Evolutionary conservation across 1,139 yeast species (phyloP), one percentile per base, ranked within the genome.

Genomic region (Pichia inconspicua): DNA sequence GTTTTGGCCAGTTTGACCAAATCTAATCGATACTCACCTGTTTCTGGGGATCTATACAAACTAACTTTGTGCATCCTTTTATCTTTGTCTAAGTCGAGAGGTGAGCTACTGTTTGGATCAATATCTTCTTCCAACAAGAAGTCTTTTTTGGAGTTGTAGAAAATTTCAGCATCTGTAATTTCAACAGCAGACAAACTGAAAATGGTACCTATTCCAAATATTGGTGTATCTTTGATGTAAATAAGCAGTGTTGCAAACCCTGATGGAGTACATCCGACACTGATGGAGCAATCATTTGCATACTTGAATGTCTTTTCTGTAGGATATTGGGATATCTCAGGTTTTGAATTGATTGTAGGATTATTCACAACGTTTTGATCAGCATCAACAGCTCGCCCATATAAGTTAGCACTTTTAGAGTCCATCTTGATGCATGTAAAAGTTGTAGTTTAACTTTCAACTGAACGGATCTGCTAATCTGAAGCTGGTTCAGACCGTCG

Each of bases 201-300:
- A 1, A 57, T 30, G 0, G 55, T 46, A 0, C 63, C 63, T 2
- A 59, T 41, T 5, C 60, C 63, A 19, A 57, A 47, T 27, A 55
- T 44, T 11, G 54, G 53, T 2, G 58, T 47, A 17, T 54, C 53
- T 27, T 55, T 51, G 5, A 60, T 45, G 35, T 57, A 53, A 5
- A 60, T 31, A 6, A 59, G 12, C 5, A 57, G 15, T 1, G 58
- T 55, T 3, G 57, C 27, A 30, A 53, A 44, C 12, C 62, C 63
- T 3, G 52, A 50, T 1, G 59, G 61, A 2, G 54, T 47, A 17
- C 49, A 43, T 3, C 54, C 53, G 2, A 58, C 36, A 22, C 51
- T 49, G 2, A 58, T 37, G 0, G 60, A 44, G 31, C 60, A 54
- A 4, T 52, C 54, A 38, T 59, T 58, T 4, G 50, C 56, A 45